Base-by-base conservation (phyloP, 1,284 basidiomycete species). In the Marasmius fiardii region DNA sequence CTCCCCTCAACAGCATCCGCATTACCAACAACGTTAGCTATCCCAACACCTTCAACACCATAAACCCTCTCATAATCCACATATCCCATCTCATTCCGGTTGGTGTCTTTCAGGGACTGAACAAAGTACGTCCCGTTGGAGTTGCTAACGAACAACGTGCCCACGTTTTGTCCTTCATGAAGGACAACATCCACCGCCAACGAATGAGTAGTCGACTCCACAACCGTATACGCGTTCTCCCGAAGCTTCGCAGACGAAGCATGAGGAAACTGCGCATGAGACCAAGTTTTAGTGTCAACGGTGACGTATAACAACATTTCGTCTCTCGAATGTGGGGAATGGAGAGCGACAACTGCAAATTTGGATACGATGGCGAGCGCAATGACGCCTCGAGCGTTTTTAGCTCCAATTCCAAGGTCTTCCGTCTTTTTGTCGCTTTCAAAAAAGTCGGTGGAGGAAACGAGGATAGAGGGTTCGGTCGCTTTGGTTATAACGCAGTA, bases 41-140 rank as follows among this genome's bases (percentile, higher is more conserved):
- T 77, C 0, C 93, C 94, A 3, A 98, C 86, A 11, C 96, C 96
- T 60, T 96, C 93, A n/a, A 98, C 79, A 1, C 94, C 94, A 62
- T 92, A 90, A 26, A 98, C 72, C 57, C 86, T 86, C 74, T 99
- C 96, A 64, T 90, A 98, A 70, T 98, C 96, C 41, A 99, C 95
- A 57, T 88, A 95, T 8, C 95, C 96, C 60, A 79, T 73, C 47
- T 82, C 75, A 67, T 97, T 97, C 45, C 96, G 79, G 68, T 96
- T 95, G 7, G 96, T 98, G 67, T 95, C 87, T 65, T 86, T 82
- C 54, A 99, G 76, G 64, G 90, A 90, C 71, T 95, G 83, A n/a
- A 95, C 90, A 68, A 98, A 99, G 72, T 87, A 93, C 8, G 93
- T 96, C 1, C 97, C 97, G 61, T 97, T 93, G 41, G 88, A 91